A percentile compares a stretch with the other conserved stretches of the same genome.
phyloP scores from a whole-genome alignment of 208 protist genomes.

The Acanthamoeba royreba region DNA sequence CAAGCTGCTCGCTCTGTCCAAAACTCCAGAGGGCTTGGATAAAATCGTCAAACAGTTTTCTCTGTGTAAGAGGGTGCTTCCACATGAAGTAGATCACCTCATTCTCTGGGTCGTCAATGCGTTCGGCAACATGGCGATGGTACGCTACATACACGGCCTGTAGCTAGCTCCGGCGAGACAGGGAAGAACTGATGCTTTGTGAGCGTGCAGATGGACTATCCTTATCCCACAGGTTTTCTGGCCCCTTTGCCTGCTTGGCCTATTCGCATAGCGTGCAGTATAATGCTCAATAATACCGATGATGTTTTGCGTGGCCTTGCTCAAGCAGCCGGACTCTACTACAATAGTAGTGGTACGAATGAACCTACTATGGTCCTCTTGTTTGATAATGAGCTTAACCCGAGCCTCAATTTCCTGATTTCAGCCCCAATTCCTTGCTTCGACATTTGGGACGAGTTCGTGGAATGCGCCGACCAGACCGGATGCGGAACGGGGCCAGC shows the following conservation, averaged over 20 bases:
- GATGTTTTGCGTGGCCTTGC: constrained; percentile 21
- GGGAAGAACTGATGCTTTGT: too few species aligned
- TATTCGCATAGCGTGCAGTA: constrained; percentile 61
- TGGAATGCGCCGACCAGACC: constrained; percentile 44
- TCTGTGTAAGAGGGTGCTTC: background rate
- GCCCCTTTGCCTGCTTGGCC: constrained; percentile 64
- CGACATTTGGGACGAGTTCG: constrained; percentile 35
- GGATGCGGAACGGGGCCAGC: constrained; percentile 8
- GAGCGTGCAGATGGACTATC: constrained; percentile 47
- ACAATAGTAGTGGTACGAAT: constrained; percentile 54
- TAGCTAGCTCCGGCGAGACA: too few species aligned
- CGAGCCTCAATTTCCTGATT: background rate
- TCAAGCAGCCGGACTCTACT: constrained; percentile 54
- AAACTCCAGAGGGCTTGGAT: background rate
- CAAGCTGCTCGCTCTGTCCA: background rate
- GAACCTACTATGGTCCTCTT: background rate
- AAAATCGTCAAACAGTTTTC: background rate
- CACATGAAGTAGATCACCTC: constrained; percentile 21
- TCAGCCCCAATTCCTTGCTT: background rate
- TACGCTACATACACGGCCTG: too few species aligned
- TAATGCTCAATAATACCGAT: background rate
- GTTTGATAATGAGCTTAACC: background rate
- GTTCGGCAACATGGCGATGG: constrained; percentile 50
- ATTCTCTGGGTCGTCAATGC: constrained; percentile 38
- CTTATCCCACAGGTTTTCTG: constrained; percentile 60